phyloP scores from a whole-genome alignment of 2,329 filamentous ascomycete species.

The Phyllosticta paracitricarpa region DNA sequence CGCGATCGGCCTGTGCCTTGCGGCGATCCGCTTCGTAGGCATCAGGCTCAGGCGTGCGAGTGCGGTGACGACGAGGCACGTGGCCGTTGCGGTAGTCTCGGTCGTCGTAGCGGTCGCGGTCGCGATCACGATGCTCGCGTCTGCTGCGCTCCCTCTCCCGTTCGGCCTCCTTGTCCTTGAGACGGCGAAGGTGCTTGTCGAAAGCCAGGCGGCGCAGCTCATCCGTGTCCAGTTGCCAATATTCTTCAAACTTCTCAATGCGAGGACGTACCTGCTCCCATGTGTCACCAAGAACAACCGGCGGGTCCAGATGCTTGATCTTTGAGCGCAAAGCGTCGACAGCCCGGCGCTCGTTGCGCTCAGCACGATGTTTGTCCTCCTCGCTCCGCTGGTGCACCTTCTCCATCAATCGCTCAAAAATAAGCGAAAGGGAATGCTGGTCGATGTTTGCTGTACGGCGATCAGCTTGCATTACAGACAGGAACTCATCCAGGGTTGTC shows the following conservation, averaged over 20 bases:
- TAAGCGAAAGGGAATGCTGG: constrained; percentile 63
- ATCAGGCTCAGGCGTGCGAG: constrained; percentile 84
- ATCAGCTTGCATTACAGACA: constrained; percentile 72
- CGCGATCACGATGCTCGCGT: constrained; percentile 38
- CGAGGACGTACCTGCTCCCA: constrained; percentile 81
- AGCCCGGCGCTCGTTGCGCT: constrained; percentile 76
- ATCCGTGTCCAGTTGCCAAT: constrained; percentile 70
- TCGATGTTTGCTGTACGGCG: constrained; percentile 81
- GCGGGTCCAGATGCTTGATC: constrained; percentile 84
- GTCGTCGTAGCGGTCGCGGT: constrained; percentile 37
- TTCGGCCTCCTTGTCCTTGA: constrained; percentile 87
- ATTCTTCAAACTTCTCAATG: constrained; percentile 74
- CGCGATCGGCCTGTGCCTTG: constrained; percentile 86
- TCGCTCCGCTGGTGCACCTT: constrained; percentile 75
- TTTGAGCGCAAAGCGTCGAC: constrained; percentile 74
- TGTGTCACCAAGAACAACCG: constrained; percentile 65
- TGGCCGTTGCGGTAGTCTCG: constrained; percentile 33
- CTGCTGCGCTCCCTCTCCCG: constrained; percentile 43
- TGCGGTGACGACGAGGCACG: constrained; percentile 39
- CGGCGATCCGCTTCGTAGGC: constrained; percentile 91
- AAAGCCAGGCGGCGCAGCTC: constrained; percentile 75
- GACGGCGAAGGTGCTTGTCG: constrained; percentile 79
- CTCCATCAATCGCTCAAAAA: constrained; percentile 81
- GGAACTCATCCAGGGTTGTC: constrained; percentile 83
- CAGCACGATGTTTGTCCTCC: constrained; percentile 70